Percentiles rank a stretch among this genome's conserved stretches.
phyloP scores from a whole-genome alignment of 208 protist genomes.

The Leishmania guyanensis region DNA sequence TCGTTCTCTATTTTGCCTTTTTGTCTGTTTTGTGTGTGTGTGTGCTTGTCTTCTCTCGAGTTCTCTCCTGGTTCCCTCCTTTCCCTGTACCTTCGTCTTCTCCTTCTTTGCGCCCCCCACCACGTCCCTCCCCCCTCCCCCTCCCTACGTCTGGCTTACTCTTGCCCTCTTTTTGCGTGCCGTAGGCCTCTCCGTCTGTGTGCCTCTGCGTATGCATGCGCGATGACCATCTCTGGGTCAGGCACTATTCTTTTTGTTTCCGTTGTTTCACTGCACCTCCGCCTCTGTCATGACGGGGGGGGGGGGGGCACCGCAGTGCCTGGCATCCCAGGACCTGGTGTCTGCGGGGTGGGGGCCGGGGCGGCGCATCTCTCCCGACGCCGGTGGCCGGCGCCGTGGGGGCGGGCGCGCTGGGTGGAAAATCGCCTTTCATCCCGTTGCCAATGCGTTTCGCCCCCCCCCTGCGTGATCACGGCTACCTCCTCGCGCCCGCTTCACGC shows the following conservation, averaged over 20 bases:
- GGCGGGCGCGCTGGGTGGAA: background rate
- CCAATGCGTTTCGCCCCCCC: background rate
- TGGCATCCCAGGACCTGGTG: background rate
- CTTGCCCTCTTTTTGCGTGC: background rate
- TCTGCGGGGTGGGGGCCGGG: too few relatives aligned
- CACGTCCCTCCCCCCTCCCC: background rate
- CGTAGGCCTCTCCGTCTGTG: background rate
- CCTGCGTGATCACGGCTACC: too few relatives aligned
- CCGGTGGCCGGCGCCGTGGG: too few relatives aligned
- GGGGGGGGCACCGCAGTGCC: background rate
- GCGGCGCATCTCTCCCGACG: too few relatives aligned
- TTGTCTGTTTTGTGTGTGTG: too few relatives aligned
- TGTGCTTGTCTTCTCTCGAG: too few relatives aligned
- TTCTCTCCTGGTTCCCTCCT: too few relatives aligned
- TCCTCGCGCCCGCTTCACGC: background rate
- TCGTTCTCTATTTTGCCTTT: too few relatives aligned
- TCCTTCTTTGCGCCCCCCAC: too few relatives aligned
- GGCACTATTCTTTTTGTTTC: background rate
- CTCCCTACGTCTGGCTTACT: background rate
- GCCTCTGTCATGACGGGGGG: background rate
- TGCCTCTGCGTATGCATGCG: background rate
- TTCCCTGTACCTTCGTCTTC: too few relatives aligned
- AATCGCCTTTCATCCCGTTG: background rate
- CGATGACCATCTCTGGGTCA: background rate
- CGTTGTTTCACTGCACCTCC: background rate